Evolutionary conservation across 495 filamentous ascomycete genomes (phyloP).

Genomic region (Podospora conica): DNA sequence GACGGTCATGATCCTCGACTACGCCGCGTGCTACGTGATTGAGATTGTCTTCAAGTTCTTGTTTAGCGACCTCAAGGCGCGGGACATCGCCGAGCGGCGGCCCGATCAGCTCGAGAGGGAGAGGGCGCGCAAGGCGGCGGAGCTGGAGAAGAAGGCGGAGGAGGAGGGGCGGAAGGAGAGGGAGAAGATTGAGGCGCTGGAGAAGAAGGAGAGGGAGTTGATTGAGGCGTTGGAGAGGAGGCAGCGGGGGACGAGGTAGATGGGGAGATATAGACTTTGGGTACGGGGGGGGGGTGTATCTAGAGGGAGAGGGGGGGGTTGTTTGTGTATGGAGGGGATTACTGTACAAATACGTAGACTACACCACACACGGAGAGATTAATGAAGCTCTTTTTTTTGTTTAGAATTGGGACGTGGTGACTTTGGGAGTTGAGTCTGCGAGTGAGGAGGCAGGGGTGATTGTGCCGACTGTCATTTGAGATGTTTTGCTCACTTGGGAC

Average conservation of each 20-base stretch:
- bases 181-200: slow-evolving; percentile 46
- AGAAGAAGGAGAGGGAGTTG: slow-evolving; percentile 39
- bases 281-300: not conserved
- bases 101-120: slow-evolving; percentile 84
- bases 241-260: not conserved
- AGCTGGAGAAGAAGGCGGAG: slow-evolving; percentile 49
- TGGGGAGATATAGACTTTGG: not conserved
- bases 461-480: too few relatives aligned
- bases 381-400: not conserved
- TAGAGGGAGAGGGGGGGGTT: not conserved
- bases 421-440: too few relatives aligned
- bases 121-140: slow-evolving; percentile 55
- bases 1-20: slow-evolving; percentile 80
- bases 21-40: slow-evolving; percentile 77
- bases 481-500: too few relatives aligned
- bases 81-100: slow-evolving; percentile 84
- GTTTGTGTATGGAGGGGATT: not conserved
- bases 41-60: slow-evolving; percentile 79
- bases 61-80: slow-evolving; percentile 89
- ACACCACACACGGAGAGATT: not conserved
- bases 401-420: too few relatives aligned
- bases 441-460: too few relatives aligned
- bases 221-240: slow-evolving; percentile 30
- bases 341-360: not conserved
- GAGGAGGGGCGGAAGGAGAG: slow-evolving; percentile 47